Conservation (phyloP, 768 basidiomycete species). For the Dioszegia hungarica region DNA sequence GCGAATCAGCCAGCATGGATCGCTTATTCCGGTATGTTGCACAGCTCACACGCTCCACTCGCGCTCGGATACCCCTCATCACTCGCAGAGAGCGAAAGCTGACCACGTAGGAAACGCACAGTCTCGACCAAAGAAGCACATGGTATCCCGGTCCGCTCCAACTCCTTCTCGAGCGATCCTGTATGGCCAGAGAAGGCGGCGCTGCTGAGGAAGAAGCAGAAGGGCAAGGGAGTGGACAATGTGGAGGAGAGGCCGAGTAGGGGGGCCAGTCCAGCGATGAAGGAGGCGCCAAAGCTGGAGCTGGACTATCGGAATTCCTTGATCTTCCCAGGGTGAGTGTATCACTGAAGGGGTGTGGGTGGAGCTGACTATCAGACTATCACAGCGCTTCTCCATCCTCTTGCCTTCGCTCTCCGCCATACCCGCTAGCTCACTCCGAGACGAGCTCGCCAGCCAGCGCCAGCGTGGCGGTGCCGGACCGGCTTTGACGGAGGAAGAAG, state of each 20-base stretch:
- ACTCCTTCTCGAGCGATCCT: background rate
- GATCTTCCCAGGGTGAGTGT: conserved; percentile 39
- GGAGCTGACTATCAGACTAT: conserved; percentile 16
- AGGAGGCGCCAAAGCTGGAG: conserved; percentile 28
- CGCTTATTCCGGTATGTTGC: conserved; percentile 5
- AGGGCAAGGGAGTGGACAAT: background rate
- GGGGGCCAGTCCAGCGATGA: background rate
- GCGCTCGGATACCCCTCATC: too few species aligned
- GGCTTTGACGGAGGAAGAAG: conserved; percentile 34
- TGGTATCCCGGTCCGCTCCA: background rate
- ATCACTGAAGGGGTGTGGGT: background rate
- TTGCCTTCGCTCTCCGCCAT: conserved; percentile 29
- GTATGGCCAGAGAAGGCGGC: conserved; percentile 2
- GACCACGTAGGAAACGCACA: background rate
- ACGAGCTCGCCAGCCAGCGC: conserved; percentile 33
- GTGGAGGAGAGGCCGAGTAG: background rate
- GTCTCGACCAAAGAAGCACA: conserved; percentile 4
- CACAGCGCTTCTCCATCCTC: conserved; percentile 39
- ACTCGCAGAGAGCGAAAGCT: background rate
- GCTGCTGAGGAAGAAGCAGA: conserved; percentile 2
- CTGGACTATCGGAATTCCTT: conserved; percentile 38
- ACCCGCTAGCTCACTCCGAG: conserved; percentile 30
- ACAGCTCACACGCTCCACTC: too few species aligned
- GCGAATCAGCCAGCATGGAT: background rate
- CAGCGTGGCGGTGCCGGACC: conserved; percentile 24